Evolutionary conservation across 2,329 filamentous ascomycete genomes (phyloP), one percentile per base, ranked within the genome.

Genomic region (Xylariaceae sp.): DNA sequence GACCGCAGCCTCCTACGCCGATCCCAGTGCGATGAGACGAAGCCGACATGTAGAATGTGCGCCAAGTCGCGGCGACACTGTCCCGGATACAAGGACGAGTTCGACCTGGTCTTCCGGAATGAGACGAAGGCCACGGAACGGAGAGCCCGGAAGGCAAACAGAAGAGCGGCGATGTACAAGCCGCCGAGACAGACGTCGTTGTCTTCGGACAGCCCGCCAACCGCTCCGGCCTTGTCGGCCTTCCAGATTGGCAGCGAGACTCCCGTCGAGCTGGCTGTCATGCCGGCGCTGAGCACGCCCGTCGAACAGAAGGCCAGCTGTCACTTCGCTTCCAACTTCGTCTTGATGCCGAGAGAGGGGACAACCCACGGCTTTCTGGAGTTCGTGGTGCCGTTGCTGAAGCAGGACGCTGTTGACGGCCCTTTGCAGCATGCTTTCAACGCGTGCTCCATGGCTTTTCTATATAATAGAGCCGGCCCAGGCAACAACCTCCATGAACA

Each of bases 31-130:
- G 78, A 82, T 53, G 77, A 82, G 55, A 74, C 68, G 24, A 79
- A 75, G 42, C 78, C 78, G 8, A 75, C 71, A 5, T 83, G 78
- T 56, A 71, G 70, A 25, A 77, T 81, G 51, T 82, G 77, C 48
- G 61, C 67, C 42, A 81, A 80, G 48, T 79, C 76, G 23, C 65
- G 73, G 37, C 69, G 76, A 24, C 64, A 70, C 44, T 83, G 78
- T 49, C 77, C 77, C 3, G 78, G 78, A 29, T 82, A 82, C 57
- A 77, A 76, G 52, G 76, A 83, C 50, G 78, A 83, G 44, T 82
- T 84, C 46, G 80, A 85, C 46, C 60, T 84, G 16, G 72, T 85
- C 35, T 83, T 84, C 47, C 75, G 80, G 36, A 80, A 84, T 53
- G 80, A 84, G 59, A 84, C 80, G 18, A 72, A 75, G 44, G 77